phyloP scores from a whole-genome alignment of 2,329 filamentous ascomycete genomes.

The Ceratocystis smalleyi region DNA sequence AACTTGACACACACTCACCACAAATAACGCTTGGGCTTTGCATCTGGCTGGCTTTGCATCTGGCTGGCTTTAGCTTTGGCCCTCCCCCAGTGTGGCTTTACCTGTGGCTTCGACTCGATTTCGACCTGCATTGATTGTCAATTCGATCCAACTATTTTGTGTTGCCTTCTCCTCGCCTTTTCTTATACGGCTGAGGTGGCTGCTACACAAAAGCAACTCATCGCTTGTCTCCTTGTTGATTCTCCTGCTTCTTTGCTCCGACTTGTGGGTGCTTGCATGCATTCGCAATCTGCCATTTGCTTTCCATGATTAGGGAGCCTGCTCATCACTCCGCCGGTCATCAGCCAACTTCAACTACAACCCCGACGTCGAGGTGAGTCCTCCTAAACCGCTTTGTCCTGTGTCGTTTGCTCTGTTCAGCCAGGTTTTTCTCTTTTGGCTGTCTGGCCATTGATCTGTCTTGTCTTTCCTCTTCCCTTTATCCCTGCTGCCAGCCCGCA shows the following conservation, averaged over 20 bases:
- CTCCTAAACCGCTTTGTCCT: background rate
- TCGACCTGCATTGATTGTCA: background rate
- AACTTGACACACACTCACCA: background rate
- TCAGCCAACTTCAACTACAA: constrained; percentile 9
- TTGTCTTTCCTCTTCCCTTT: background rate
- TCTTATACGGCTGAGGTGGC: background rate
- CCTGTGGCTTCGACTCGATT: background rate
- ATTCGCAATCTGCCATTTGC: constrained; percentile 22
- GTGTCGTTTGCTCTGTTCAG: background rate
- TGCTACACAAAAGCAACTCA: too few species aligned
- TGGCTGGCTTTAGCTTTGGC: background rate
- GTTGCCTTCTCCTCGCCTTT: constrained; percentile 6
- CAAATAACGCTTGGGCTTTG: background rate
- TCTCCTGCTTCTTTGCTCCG: background rate
- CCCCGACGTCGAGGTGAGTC: constrained; percentile 8
- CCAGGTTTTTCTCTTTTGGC: background rate
- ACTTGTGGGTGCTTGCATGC: constrained; percentile 19
- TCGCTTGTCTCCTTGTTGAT: constrained; percentile 6
- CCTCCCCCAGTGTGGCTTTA: too few species aligned
- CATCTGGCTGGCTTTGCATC: background rate
- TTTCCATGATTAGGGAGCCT: constrained; percentile 16
- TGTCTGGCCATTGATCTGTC: background rate
- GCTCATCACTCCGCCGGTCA: constrained; percentile 9
- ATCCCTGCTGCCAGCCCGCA: constrained; percentile 13
- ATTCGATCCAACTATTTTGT: constrained; percentile 6